These are phyloP conservation scores for Diaporthe humulicola DNA, from an alignment of 2,329 filamentous ascomycete species.

Conservation along the genomic window DNA sequence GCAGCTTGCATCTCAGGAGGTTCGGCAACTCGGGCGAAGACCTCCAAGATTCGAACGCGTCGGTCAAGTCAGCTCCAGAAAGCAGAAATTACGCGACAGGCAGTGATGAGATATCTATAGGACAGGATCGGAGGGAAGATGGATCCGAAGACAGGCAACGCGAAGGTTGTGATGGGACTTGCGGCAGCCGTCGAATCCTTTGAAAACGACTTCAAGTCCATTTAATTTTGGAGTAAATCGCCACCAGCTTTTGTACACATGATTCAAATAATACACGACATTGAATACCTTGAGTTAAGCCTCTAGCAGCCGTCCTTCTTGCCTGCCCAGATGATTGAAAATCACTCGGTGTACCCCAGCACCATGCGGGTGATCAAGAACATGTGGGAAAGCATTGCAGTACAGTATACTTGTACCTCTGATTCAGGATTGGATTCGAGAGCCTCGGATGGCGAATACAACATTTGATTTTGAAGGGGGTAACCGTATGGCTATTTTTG, in stretches of 20 bases:
- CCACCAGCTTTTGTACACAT: background rate
- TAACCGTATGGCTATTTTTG: background rate
- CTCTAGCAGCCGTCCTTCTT: background rate
- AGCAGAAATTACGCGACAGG: background rate
- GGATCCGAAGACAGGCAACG: background rate
- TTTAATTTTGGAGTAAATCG: background rate
- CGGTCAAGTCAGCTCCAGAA: conserved; percentile 3
- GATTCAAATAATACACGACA: background rate
- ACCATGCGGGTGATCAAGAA: background rate
- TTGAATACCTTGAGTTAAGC: too few relatives aligned
- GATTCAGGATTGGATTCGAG: background rate
- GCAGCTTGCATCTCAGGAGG: conserved; percentile 1
- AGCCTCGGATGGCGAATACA: background rate
- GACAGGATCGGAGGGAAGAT: background rate
- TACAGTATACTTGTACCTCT: too few relatives aligned
- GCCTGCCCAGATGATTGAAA: background rate
- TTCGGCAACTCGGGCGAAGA: background rate
- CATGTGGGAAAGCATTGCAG: too few relatives aligned
- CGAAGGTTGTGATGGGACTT: background rate
- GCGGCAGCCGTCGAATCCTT: background rate
- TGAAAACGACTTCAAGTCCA: background rate
- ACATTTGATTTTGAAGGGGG: background rate
- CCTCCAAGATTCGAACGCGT: background rate
- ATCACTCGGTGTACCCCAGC: background rate
- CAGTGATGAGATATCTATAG: background rate